A percentile compares a stretch with the other conserved stretches of the same genome.
Evolutionary conservation across 495 filamentous ascomycete genomes (phyloP).

Genomic region (Annulohypoxylon nitens): DNA sequence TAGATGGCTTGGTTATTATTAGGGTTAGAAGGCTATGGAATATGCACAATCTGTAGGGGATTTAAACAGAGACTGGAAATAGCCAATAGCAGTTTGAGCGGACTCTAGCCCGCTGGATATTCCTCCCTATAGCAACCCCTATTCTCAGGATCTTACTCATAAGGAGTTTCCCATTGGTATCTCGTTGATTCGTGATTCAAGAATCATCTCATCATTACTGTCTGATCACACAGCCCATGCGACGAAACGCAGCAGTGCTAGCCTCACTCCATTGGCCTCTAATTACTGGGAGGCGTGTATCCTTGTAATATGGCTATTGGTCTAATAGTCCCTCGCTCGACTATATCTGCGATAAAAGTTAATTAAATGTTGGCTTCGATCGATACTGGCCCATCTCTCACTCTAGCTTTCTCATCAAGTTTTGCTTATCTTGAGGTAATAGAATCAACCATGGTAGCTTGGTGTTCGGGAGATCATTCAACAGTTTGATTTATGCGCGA

Average conservation of each 20-base stretch:
- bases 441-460: not conserved
- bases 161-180: too few species aligned
- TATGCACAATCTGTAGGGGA: not conserved
- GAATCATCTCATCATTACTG: too few species aligned
- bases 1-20: not conserved
- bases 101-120: too few species aligned
- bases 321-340: not conserved
- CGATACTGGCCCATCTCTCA: not conserved
- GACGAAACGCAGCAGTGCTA: too few species aligned
- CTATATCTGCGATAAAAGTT: not conserved
- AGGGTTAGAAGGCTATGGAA: not conserved
- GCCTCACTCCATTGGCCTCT: too few species aligned
- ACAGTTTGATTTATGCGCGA: not conserved
- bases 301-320: not conserved
- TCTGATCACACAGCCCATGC: too few species aligned
- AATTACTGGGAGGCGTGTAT: not conserved
- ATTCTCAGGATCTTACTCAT: not conserved
- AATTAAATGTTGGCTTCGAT: not conserved
- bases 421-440: not conserved
- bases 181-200: too few species aligned
- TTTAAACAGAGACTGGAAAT: not conserved
- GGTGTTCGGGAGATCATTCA: not conserved
- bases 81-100: not conserved
- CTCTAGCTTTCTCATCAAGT: not conserved
- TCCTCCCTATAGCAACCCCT: not conserved